Percentiles rank a stretch among this genome's conserved stretches.
These are phyloP conservation scores for Termitomyces sp. DNA, from an alignment of 768 basidiomycete genomes.

Conservation along the genomic window DNA sequence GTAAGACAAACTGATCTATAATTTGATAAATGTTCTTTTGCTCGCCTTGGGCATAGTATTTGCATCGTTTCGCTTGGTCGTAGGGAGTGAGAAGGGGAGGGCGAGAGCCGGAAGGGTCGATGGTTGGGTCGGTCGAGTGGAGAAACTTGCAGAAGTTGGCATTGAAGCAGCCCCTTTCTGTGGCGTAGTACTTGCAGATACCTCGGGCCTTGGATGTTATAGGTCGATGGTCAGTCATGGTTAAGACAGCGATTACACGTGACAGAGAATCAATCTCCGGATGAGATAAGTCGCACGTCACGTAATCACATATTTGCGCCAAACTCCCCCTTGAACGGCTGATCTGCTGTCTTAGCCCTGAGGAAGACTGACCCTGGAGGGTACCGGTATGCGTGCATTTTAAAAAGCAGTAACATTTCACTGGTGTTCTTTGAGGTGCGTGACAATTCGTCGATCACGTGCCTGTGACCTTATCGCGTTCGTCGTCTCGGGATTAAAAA, in stretches of 20 bases:
- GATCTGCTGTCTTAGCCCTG: background rate
- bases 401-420: no score
- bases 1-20: background rate
- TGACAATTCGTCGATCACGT: background rate
- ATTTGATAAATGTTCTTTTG: background rate
- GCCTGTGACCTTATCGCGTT: constrained; percentile 10
- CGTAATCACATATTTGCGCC: no score
- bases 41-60: constrained; percentile 56
- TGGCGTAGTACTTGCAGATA: constrained; percentile 60
- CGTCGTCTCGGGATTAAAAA: background rate
- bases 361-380: no score
- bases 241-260: constrained; percentile 6
- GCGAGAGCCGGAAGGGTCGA: constrained; percentile 24
- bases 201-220: constrained; percentile 68
- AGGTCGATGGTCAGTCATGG: constrained; percentile 36
- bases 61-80: constrained; percentile 68
- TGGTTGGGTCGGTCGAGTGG: constrained; percentile 38
- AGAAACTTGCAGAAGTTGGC: constrained; percentile 72
- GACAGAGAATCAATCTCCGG: background rate
- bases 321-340: background rate
- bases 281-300: no score
- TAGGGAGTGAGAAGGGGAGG: constrained; percentile 49
- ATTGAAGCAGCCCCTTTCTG: constrained; percentile 63
- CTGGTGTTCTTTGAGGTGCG: constrained; percentile 1
- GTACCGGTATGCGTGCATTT: background rate